Conservation (phyloP, 2,329 filamentous ascomycete genomes). For the Hawksworthiomyces lignivorus region DNA sequence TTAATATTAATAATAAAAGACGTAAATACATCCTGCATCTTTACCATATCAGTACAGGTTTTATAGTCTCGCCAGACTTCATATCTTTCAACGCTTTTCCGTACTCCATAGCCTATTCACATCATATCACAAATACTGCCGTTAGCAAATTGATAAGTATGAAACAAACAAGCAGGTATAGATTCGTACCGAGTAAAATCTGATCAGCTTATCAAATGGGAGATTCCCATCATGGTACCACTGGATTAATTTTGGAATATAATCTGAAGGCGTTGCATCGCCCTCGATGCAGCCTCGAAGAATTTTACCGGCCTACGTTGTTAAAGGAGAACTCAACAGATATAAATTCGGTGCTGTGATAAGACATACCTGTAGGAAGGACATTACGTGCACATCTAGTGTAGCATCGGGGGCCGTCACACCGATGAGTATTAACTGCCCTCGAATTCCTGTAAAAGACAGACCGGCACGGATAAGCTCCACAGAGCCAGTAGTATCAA, state of each 20-base stretch:
- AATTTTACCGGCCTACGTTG: neutral
- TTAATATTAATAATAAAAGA: no score
- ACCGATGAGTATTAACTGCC: neutral
- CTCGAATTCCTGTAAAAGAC: neutral
- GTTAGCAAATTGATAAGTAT: no score
- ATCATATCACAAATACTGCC: no score
- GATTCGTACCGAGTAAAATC: neutral
- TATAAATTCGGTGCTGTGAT: no score
- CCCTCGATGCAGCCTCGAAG: neutral
- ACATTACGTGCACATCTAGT: neutral
- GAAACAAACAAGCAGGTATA: no score
- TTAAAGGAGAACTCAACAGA: no score
- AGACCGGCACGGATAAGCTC: constrained; percentile 1
- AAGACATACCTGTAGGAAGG: neutral
- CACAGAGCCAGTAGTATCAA: constrained; percentile 1
- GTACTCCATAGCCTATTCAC: neutral
- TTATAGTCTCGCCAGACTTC: neutral
- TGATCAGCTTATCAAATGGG: neutral
- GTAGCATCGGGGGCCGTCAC: neutral
- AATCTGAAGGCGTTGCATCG: neutral
- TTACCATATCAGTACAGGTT: neutral
- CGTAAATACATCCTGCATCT: no score
- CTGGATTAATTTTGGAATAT: neutral
- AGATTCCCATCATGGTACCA: neutral
- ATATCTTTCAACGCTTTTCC: neutral